Base-by-base conservation (phyloP, 148 eudicot genomes). In the Persicaria tinctoria region DNA sequence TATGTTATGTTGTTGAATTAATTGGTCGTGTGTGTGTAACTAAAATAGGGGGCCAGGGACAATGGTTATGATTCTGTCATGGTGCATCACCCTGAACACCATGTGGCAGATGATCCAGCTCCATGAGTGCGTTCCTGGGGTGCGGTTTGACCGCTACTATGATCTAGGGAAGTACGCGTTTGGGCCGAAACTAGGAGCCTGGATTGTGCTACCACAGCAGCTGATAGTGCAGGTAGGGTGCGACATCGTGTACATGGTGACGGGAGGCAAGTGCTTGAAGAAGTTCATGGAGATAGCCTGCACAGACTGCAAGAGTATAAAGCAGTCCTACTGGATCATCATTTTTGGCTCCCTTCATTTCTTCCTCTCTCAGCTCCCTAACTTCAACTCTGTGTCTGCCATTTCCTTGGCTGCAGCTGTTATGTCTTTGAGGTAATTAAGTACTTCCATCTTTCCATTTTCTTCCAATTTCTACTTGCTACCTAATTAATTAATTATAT, bases 101-200 rank as follows among this genome's bases (percentile, higher is more conserved):
- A 91, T 94, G 98, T 88, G 98, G 97, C 95, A 91, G 76, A 81
- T 94, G 86, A 90, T 86, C 68, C 96, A 94, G 68, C 90, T 94
- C 73, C 98, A 91, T 23, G 98, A 94, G 72, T 86, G 88, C n/a
- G 84, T 90, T 1, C 98, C 98, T 0, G 98, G 98, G 8, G 81
- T 79, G 6, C 93, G 97, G 0, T 94, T 91, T 41, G 95, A 94
- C 75, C 86, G 91, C 5, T 91, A 91, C 82, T 70, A 64, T 1
- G 93, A 91, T 72, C 87, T 94, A 0, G 93, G 96, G 0, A 75
- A 72, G 44, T 83, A 94, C 27, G 98, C 93, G 0, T 94, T 91
- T 23, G 98, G 98, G 12, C 93, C 93, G n/a, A 90, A 76, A 50
- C 85, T 88, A 2, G 97, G 98, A 64, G 80, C 90, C 6, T 94